A percentile compares a stretch with the other conserved stretches of the same genome.
Evolutionary conservation across 345 rosid genomes (phyloP).

Genomic region (Dipteronia dyeriana): DNA sequence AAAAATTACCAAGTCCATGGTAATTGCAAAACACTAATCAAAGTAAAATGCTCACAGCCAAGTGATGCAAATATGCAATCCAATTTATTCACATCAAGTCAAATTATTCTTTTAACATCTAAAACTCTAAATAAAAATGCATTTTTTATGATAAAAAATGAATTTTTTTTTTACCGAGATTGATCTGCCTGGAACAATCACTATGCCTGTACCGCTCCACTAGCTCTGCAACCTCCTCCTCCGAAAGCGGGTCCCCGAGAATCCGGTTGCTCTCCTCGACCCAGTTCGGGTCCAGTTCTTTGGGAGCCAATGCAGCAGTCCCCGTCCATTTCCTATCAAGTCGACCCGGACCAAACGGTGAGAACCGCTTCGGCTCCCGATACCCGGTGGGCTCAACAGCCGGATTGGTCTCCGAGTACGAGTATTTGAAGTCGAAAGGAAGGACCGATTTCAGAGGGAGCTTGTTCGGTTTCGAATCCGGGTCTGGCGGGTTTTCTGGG

Average conservation of each 20-base stretch:
- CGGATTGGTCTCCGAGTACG: constrained; percentile 75
- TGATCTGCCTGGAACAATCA: constrained; percentile 82
- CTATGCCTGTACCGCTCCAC: constrained; percentile 81
- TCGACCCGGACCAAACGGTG: constrained; percentile 90
- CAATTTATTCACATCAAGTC: not conserved
- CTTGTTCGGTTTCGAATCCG: constrained; percentile 7
- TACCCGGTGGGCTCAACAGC: constrained; percentile 64
- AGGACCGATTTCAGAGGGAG: constrained; percentile 52
- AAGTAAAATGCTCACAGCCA: not conserved
- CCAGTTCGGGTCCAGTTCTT: constrained; percentile 36
- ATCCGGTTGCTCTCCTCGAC: constrained; percentile 45
- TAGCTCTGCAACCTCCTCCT: constrained; percentile 67
- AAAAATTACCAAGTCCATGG: too few relatives aligned
- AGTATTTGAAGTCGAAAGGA: constrained; percentile 78
- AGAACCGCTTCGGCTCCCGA: constrained; percentile 86
- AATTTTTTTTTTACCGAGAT: constrained; percentile 50
- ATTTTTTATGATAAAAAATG: not conserved
- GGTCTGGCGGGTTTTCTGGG: constrained; percentile 22
- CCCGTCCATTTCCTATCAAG: constrained; percentile 86
- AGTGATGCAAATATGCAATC: not conserved
- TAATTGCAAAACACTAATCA: not conserved
- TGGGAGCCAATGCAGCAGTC: constrained; percentile 51
- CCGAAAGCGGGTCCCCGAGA: constrained; percentile 64
- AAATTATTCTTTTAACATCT: not conserved
- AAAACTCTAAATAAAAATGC: not conserved